Evolutionary conservation across 2,329 filamentous ascomycete genomes (phyloP).

Genomic region (Cordyceps farinosa): DNA sequence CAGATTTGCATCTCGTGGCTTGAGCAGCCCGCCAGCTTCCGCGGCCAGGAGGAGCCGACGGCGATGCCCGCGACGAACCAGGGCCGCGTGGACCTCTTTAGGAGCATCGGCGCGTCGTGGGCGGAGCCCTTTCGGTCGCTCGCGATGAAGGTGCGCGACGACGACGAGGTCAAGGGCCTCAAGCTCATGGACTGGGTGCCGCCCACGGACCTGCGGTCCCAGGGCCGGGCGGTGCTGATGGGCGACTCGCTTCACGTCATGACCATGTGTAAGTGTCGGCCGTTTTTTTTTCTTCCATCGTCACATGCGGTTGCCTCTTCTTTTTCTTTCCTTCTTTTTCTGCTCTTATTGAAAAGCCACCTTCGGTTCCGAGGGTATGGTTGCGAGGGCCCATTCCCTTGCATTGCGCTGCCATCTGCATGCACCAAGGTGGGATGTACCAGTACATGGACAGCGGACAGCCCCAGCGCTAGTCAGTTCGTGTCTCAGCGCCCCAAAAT

Average conservation of each 20-base stretch:
- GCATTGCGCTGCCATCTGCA: not conserved
- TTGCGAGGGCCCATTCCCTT: not conserved
- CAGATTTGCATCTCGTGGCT: slow-evolving; percentile 54
- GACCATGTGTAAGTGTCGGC: slow-evolving; percentile 53
- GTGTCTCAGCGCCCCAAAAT: not conserved
- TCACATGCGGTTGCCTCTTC: not conserved
- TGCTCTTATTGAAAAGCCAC: not conserved
- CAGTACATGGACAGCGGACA: not conserved
- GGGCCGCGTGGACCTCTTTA: slow-evolving; percentile 41
- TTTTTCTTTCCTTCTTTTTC: not conserved
- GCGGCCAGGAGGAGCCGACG: slow-evolving; percentile 29
- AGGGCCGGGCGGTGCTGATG: slow-evolving; percentile 43
- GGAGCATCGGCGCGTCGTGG: slow-evolving; percentile 42
- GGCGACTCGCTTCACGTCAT: slow-evolving; percentile 57
- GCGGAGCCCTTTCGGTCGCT: slow-evolving; percentile 46
- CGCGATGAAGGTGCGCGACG: slow-evolving; percentile 37
- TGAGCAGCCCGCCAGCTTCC: slow-evolving; percentile 34
- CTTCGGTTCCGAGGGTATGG: not conserved
- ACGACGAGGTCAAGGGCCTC: slow-evolving; percentile 42
- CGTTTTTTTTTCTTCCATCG: not conserved
- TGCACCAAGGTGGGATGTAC: not conserved
- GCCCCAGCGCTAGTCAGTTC: not conserved
- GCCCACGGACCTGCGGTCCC: slow-evolving; percentile 32
- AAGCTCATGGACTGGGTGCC: slow-evolving; percentile 48
- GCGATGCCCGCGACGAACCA: slow-evolving; percentile 38